A percentile compares a stretch with the other conserved stretches of the same genome.
Conservation (phyloP, 768 basidiomycete genomes). For the Auriculariales sp. region DNA sequence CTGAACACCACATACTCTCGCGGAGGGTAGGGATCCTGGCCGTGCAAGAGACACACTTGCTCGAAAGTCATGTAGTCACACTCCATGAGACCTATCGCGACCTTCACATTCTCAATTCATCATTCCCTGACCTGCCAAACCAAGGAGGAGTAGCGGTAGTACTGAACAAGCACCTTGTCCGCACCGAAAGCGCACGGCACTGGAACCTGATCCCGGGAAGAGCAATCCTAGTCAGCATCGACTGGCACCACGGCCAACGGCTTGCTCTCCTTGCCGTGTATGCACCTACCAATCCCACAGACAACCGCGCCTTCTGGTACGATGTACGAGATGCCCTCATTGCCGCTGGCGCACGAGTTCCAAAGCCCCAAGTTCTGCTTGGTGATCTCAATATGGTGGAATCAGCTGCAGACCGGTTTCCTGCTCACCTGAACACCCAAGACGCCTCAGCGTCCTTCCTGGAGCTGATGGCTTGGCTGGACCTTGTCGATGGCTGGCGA, state of each 20-base stretch:
- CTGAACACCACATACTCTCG: background rate
- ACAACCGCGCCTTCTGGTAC: background rate
- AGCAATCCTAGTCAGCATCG: background rate
- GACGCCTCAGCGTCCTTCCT: background rate
- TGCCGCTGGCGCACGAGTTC: background rate
- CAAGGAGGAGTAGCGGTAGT: background rate
- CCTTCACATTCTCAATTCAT: too few relatives aligned
- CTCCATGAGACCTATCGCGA: background rate
- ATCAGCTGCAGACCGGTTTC: constrained; percentile 9
- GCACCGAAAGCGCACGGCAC: background rate
- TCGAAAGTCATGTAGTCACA: background rate
- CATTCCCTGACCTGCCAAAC: too few relatives aligned
- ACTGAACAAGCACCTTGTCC: background rate
- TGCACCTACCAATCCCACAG: background rate
- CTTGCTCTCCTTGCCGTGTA: background rate
- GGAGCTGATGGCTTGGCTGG: background rate
- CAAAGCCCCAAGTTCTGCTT: constrained; percentile 6
- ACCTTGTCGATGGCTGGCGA: background rate
- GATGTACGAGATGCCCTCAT: background rate
- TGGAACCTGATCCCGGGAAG: background rate
- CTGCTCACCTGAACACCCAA: background rate
- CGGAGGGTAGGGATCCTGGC: background rate
- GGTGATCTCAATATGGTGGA: constrained; percentile 12
- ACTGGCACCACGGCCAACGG: background rate
- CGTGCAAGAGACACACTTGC: background rate